Evolutionary conservation across 139 green algal species (phyloP), one percentile per base, ranked within the genome.

Genomic region (Chlorella sp.): DNA sequence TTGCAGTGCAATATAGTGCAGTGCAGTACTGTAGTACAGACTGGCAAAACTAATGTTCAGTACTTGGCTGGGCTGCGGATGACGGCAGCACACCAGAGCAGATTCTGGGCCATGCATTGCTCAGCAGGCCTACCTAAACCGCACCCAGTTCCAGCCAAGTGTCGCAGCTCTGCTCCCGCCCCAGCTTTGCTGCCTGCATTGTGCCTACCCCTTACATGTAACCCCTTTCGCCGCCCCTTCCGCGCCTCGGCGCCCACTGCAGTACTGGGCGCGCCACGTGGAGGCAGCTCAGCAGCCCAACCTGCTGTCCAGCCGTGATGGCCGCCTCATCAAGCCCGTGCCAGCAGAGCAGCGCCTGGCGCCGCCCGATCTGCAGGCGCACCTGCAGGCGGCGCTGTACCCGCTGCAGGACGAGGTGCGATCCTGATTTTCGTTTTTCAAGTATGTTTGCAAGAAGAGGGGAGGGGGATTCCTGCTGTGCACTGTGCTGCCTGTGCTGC

Each of bases 291-390:
- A 94, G 71, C 42, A 26, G 9, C 91, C 91, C 68, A 81, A 87
- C 73, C 86, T 71, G 30, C 82, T 95, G 15, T 94, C 91, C 60
- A 66, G 30, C 2, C 82, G 92, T 1, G 92, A 95, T n/a, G 92
- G 92, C 37, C 88, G 75, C 57, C 82, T 92, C 14, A 82, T 95
- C 28, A 90, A 90, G 81, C 81, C 42, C 5, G 86, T 95, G 36
- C 89, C 91, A 0, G 42, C 42, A 0, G 73, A 90, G 78, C 66
- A 71, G 53, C 86, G 85, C 24, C 81, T 94, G 42, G 34, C 18
- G 1, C 30, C 37, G 30, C 66, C 57, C 1, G 73, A 84, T 2
- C 86, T 93, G n/a, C 37, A 71, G 68, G 81, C 42, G 0, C 36
- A 48, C 37, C 40, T 94, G 40, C 26, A 82, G 34, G 57, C 32